These are phyloP conservation scores for Daldinia sp. DNA, from an alignment of 2,329 filamentous ascomycete species.

Conservation along the genomic window DNA sequence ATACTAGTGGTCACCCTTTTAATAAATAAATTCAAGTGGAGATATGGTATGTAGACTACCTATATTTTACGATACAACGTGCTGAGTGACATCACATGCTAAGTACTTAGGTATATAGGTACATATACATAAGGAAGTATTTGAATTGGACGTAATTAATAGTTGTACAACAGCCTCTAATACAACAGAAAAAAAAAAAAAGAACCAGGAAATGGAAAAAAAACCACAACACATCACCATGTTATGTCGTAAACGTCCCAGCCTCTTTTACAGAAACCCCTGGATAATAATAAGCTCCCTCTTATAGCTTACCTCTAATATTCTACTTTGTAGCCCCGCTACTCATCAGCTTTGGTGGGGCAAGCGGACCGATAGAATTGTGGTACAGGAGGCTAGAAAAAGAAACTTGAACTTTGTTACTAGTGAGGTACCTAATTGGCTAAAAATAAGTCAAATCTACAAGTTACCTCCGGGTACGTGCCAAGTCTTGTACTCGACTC, in stretches of 20 bases:
- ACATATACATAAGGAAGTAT: too few relatives aligned
- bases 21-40: not conserved
- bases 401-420: conserved; percentile 4
- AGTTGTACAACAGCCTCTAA: not conserved
- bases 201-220: too few relatives aligned
- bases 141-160: not conserved
- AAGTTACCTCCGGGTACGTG: not conserved
- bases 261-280: not conserved
- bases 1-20: conserved; percentile 9
- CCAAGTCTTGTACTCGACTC: not conserved
- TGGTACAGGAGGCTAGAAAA: conserved; percentile 12
- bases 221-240: not conserved
- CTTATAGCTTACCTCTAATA: conserved; percentile 3
- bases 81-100: not conserved
- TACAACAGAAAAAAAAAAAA: too few relatives aligned
- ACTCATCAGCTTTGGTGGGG: conserved; percentile 25
- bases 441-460: not conserved
- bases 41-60: not conserved
- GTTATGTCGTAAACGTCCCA: not conserved
- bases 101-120: too few relatives aligned
- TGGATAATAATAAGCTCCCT: not conserved
- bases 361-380: conserved; percentile 16
- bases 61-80: not conserved
- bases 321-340: conserved; percentile 13
- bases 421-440: too few relatives aligned